A percentile compares a stretch with the other conserved stretches of the same genome.
Conservation (phyloP, 2,329 filamentous ascomycete genomes). For the Teratosphaeriaceae sp. region DNA sequence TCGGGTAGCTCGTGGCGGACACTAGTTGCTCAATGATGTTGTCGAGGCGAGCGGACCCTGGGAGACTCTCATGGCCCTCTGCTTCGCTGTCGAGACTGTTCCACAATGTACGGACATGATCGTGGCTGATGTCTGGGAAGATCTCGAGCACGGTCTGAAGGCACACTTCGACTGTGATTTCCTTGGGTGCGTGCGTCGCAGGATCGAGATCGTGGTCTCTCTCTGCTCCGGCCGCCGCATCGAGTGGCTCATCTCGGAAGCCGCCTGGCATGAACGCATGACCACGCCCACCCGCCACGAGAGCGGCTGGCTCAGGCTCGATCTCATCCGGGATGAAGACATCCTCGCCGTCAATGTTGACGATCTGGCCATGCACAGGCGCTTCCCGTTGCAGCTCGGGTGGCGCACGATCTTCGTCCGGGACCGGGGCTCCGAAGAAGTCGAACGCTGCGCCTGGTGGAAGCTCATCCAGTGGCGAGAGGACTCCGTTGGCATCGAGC, state of each 20-base stretch:
- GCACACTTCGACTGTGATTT: conserved; percentile 19
- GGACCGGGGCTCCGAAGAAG: not conserved
- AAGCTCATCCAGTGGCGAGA: not conserved
- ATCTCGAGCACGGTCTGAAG: conserved; percentile 24
- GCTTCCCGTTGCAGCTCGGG: not conserved
- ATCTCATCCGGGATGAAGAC: conserved; percentile 22
- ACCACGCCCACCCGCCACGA: not conserved
- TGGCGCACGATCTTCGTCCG: not conserved
- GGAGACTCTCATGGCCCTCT: conserved; percentile 6
- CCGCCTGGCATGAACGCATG: not conserved
- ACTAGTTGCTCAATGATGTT: conserved; percentile 25
- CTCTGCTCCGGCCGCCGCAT: not conserved
- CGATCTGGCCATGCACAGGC: conserved; percentile 5
- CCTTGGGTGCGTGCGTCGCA: no score
- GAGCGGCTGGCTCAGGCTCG: not conserved
- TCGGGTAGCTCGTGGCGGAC: conserved; percentile 21
- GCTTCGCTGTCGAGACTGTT: conserved; percentile 12
- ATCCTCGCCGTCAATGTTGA: conserved; percentile 17
- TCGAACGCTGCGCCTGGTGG: no score
- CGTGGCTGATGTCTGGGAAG: conserved; percentile 29
- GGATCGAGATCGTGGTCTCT: not conserved
- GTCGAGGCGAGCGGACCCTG: conserved; percentile 16
- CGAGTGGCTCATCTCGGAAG: not conserved
- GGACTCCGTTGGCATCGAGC: not conserved
- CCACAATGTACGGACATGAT: conserved; percentile 24